Base-by-base conservation (phyloP, 2,329 filamentous ascomycete species). In the Zalaria sp. region DNA sequence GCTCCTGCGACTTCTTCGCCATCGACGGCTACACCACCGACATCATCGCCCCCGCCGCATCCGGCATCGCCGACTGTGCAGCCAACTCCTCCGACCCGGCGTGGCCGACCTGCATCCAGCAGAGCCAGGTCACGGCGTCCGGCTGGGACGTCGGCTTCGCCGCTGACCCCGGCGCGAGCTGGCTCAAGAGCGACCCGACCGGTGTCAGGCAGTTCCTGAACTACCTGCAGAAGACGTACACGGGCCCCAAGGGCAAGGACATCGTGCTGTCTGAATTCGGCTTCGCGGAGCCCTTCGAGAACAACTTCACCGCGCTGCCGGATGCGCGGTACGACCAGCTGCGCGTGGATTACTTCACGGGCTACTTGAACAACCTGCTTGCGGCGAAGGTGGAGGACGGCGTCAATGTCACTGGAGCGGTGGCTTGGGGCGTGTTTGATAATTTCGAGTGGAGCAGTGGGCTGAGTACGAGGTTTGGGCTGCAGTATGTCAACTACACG, bases 1-100 rank as follows among this genome's bases (percentile, higher is more conserved):
- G 54, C 7, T 52, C 55, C 5, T 47, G 47, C 11, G 59, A 62
- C 45, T 54, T 59, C 41, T 61, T 57, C 43, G 58, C 56, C 27
- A 54, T 58, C 43, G 75, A 80, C 34, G 70, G 75, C 8, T 71
- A 79, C 26, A 77, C 73, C 51, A 72, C 79, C 1, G 64, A 69
- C 11, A 52, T 75, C 7, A 71, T 83, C 25, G 49, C 54, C 0
- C 61, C 83, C 5, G 64, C 64, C 1, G 51, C 65, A 39, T 56
- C 7, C 29, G n/a, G 18, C 28, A 57, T n/a, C 29, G 7, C 58
- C 9, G 58, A 57, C 5, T 70, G 67, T 48, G 55, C 55, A 0
- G 53, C 53, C 8, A 66, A 69, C 49, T 52, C 55, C 28, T 60
- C 58, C 6, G 48, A 62, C 43, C 59, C 64, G 1, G 43, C 49